Evolutionary conservation across 257 asterid genomes (phyloP), one percentile per base, ranked within the genome.

Genomic region (Penstemon eatonii): DNA sequence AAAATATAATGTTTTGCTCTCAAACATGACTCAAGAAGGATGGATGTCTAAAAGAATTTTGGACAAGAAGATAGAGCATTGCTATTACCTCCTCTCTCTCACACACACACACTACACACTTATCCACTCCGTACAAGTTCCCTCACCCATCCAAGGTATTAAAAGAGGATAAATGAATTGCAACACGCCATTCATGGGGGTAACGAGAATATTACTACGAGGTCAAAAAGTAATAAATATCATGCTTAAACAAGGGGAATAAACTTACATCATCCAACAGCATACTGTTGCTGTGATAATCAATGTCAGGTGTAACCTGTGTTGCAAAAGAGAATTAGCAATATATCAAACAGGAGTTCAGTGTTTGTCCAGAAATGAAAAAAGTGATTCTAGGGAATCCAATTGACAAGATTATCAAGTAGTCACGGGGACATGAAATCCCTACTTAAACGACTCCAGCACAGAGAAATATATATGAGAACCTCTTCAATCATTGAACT

Each of bases 201-300:
- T 25, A 53, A 42, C 46, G n/a, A 19, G 19, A 68, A 13, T 4
- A 25, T 43, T 18, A 62, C 18, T 42, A 53, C 19, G 44, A 47
- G 60, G 58, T 25, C 52, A 65, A 44, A 60, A 63, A 3, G 45
- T 33, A 42, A 12, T 5, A 15, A 11, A 11, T 36, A 63, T 10
- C 8, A 39, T 42, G 52, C 50, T 66, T 25, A 76, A 68, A 59
- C 62, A 62, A 69, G 62, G 56, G 63, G 71, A 71, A 65, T 51
- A 63, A 41, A 83, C 99, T 93, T 85, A 93, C 99, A 93, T 93
- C 96, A 93, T 80, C 99, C 99, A 93, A 77, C 99, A 90, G 85
- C 99, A 93, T 49, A 93, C 93, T 5, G 97, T 90, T 7, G 97
- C 97, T 13, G 99, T 93, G 68, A 90, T 86, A 66, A 93, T 75